A percentile compares a stretch with the other conserved stretches of the same genome.
phyloP scores from a whole-genome alignment of 78 protist genomes.

The Tieghemostelium lacteum region DNA sequence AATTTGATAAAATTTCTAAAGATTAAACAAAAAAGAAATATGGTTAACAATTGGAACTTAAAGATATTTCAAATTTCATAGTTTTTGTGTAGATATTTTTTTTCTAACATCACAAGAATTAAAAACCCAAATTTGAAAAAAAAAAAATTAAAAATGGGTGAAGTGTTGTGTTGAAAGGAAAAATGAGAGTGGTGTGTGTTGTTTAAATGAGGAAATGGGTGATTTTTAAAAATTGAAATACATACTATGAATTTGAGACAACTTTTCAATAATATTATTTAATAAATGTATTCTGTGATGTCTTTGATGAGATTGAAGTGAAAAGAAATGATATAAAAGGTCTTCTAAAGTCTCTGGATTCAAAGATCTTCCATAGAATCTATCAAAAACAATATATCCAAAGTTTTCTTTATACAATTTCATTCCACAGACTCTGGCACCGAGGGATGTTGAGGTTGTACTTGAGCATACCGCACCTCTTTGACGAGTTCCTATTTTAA shows the following conservation, averaged over 20 bases:
- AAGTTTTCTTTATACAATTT: conserved; percentile 8
- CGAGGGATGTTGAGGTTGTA: conserved; percentile 51
- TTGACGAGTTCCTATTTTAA: conserved; percentile 68
- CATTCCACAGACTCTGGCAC: conserved; percentile 75
- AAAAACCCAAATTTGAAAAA: background rate
- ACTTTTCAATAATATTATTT: conserved; percentile 29
- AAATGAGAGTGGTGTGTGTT: too few relatives aligned
- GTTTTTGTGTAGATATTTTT: background rate
- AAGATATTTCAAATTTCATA: too few relatives aligned
- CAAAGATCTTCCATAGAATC: conserved; percentile 64
- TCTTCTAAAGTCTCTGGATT: conserved; percentile 20
- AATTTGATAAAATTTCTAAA: conserved; percentile 30
- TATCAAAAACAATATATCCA: conserved; percentile 38
- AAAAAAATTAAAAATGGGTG: too few relatives aligned
- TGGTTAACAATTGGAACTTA: too few relatives aligned
- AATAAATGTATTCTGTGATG: conserved; percentile 16
- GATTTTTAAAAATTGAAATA: too few relatives aligned
- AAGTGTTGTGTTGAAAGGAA: too few relatives aligned
- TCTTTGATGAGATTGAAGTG: too few relatives aligned
- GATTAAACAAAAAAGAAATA: background rate
- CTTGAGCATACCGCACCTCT: conserved; percentile 62
- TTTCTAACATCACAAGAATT: too few relatives aligned
- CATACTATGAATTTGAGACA: conserved; percentile 28
- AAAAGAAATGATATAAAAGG: conserved; percentile 26
- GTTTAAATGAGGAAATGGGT: too few relatives aligned